Percentiles rank a stretch among this genome's conserved stretches.
These are phyloP conservation scores for Paracoccidioides lutzii DNA, from an alignment of 2,329 filamentous ascomycete species.

Conservation along the genomic window DNA sequence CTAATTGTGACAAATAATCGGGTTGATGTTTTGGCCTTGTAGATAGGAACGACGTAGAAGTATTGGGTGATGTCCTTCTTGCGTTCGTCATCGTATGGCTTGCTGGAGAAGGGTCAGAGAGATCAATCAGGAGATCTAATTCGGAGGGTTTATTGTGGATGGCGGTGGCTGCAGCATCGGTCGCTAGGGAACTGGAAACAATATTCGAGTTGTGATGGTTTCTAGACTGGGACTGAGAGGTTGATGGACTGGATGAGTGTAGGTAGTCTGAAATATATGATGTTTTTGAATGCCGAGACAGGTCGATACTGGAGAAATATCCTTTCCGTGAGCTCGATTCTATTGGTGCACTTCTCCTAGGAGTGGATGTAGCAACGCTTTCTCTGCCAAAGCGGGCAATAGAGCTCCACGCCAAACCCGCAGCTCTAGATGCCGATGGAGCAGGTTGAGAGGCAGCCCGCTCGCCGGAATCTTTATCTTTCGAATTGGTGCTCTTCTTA, in stretches of 20 bases:
- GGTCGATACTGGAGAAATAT: slow-evolving; percentile 1
- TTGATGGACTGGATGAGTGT: not conserved
- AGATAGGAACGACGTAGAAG: slow-evolving; percentile 19
- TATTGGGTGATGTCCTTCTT: slow-evolving; percentile 12
- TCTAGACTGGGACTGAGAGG: slow-evolving; percentile 5
- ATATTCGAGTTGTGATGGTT: slow-evolving; percentile 5
- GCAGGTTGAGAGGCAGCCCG: slow-evolving; percentile 3
- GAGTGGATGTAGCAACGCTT: not conserved
- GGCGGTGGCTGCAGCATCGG: slow-evolving; percentile 10
- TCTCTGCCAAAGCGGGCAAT: slow-evolving; percentile 16
- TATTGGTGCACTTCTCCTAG: not conserved
- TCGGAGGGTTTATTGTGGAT: slow-evolving; percentile 4
- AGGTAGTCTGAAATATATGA: slow-evolving; percentile 11
- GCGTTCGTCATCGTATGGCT: slow-evolving; percentile 13
- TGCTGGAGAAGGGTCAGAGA: slow-evolving; percentile 9
- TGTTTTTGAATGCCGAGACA: not conserved
- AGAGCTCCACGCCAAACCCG: slow-evolving; percentile 48
- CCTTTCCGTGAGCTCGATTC: not conserved
- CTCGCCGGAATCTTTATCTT: not conserved
- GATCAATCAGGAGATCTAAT: slow-evolving; percentile 3
- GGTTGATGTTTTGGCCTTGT: slow-evolving; percentile 28
- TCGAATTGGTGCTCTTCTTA: slow-evolving; percentile 20
- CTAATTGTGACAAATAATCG: slow-evolving; percentile 22
- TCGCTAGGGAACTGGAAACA: slow-evolving; percentile 2
- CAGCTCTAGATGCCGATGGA: slow-evolving; percentile 46